Evolutionary conservation across 352 stramenopile species (phyloP), one percentile per base, ranked within the genome.

Genomic region (Phytophthora sojae): DNA sequence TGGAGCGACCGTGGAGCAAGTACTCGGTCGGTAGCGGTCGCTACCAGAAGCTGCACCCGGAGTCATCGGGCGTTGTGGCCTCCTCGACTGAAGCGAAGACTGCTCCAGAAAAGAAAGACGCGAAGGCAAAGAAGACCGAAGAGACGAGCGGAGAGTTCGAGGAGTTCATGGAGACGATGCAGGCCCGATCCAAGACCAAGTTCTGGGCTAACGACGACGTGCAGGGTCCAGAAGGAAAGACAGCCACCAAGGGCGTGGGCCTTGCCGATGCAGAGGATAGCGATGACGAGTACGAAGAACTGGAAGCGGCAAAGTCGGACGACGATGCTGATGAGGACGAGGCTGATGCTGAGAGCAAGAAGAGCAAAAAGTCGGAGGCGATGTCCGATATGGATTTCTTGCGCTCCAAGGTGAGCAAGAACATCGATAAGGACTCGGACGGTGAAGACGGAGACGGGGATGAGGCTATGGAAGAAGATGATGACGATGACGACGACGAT

Each of bases 351-450:
- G 73, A 77, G 51, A 62, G 50, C 17, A 69, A 77, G 64, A 67
- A 67, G 32, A 69, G 37, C 42, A 68, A 71, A 23, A 70, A 50
- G 19, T 51, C 35, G 25, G 77, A 81, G 56, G 60, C 54, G 19
- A 82, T 97, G 73, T 97, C 90, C 50, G 95, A 98, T 71, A 87
- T 98, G 71, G 94, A 98, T 61, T 99, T 98, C 76, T 81, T 99
- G 57, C 87, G 94, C 54, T 98, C 93, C 23, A 98, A 98, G 63
- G 83, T 98, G 37, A 98, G 96, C 82, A 92, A 97, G 57, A 95
- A 90, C 30, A 92, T 98, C 29, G 75, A 90, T 23, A 81, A 97
- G 65, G 61, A 98, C 94, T 75, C 68, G 14, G 69, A 86, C 7
- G 59, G 68, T 26, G 64, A 61, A 35, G 71, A 75, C 7, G 47